phyloP scores from a whole-genome alignment of 139 green algal species.

The Tetratostichococcus sp. region DNA sequence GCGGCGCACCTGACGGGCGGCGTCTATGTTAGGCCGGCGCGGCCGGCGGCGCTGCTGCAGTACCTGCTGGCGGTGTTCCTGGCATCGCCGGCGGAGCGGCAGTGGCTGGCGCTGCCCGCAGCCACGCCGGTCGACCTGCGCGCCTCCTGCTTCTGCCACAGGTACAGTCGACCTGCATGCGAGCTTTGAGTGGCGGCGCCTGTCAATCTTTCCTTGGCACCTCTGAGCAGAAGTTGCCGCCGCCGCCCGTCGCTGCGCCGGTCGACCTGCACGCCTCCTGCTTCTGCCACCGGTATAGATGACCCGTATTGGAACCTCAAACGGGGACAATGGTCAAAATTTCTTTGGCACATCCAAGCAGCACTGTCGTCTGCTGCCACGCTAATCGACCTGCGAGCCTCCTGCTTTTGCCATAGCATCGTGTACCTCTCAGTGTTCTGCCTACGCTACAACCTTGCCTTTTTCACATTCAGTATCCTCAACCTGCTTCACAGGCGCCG shows the following conservation, averaged over 20 bases:
- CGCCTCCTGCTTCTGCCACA: constrained; percentile 68
- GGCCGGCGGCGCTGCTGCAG: constrained; percentile 28
- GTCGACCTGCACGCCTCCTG: constrained; percentile 72
- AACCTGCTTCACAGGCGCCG: neutral
- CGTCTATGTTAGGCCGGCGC: constrained; percentile 42
- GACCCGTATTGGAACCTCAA: neutral
- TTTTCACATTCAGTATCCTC: neutral
- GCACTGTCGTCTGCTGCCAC: constrained; percentile 10
- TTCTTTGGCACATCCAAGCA: too few relatives aligned
- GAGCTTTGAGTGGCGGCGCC: neutral
- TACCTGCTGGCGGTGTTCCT: constrained; percentile 31
- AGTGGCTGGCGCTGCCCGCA: constrained; percentile 31
- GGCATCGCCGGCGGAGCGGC: constrained; percentile 27
- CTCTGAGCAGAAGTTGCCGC: constrained; percentile 38
- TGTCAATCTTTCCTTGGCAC: too few relatives aligned
- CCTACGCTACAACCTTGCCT: neutral
- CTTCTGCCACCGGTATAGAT: constrained; percentile 52
- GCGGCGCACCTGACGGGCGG: constrained; percentile 57
- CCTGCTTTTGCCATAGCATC: constrained; percentile 73
- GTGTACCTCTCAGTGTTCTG: neutral
- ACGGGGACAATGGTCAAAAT: too few relatives aligned
- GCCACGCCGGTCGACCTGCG: constrained; percentile 57
- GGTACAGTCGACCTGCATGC: neutral
- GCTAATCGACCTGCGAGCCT: constrained; percentile 64
- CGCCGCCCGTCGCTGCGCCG: constrained; percentile 16